phyloP scores from a whole-genome alignment of 306 rosid genomes.

The Dryas drummondii region DNA sequence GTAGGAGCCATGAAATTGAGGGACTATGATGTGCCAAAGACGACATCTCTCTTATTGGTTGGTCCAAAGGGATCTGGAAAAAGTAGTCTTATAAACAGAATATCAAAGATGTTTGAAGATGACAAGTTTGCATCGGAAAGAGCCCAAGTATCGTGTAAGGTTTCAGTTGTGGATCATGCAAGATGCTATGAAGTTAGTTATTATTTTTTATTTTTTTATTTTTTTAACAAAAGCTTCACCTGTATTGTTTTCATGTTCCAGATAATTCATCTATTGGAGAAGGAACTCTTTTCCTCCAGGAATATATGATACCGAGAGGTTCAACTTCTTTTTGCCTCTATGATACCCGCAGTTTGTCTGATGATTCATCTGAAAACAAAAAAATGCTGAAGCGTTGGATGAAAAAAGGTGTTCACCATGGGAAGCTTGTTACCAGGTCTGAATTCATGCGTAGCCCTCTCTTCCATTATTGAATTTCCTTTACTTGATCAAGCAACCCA shows the following conservation, averaged over 20 bases:
- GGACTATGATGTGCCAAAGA: constrained; percentile 74
- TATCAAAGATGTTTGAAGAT: constrained; percentile 64
- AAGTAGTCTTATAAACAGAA: constrained; percentile 83
- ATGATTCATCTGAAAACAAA: constrained; percentile 42
- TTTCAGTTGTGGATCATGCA: constrained; percentile 12
- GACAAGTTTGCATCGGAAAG: constrained; percentile 62
- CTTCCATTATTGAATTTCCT: no score
- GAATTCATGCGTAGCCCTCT: constrained; percentile 22
- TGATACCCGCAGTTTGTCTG: constrained; percentile 78
- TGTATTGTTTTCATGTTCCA: constrained; percentile 32
- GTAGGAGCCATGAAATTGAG: constrained; percentile 44
- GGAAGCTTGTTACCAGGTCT: constrained; percentile 75
- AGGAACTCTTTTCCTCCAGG: constrained; percentile 84
- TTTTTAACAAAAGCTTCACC: neutral
- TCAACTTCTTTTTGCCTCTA: constrained; percentile 65
- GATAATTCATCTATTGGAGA: constrained; percentile 62
- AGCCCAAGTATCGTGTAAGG: constrained; percentile 87
- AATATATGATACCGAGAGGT: constrained; percentile 72
- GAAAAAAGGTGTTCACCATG: constrained; percentile 69
- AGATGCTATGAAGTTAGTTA: constrained; percentile 7
- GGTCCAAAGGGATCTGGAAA: constrained; percentile 91
- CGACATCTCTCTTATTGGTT: constrained; percentile 62
- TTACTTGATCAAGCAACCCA: no score
- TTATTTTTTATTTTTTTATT: constrained; percentile 1
- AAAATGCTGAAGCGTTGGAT: constrained; percentile 62